Base-by-base conservation (phyloP, 495 filamentous ascomycete genomes). In the Staphylotrichum tortipilum region DNA sequence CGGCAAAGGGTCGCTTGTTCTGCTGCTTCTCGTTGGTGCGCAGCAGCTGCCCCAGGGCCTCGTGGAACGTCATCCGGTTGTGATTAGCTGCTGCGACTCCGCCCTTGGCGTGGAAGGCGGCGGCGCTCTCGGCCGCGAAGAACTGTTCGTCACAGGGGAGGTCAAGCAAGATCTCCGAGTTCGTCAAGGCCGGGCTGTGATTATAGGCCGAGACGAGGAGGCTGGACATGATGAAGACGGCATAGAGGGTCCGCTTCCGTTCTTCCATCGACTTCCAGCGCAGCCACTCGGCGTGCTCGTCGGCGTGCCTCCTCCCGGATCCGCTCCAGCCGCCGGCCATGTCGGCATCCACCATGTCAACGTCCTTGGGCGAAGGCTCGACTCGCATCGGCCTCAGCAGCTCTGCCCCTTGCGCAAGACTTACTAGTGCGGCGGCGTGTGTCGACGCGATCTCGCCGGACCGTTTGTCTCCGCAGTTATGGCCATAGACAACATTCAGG, bases 141-240 rank as follows among this genome's bases (percentile, higher is more conserved):
- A 96, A 77, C 53, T 92, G 85, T 63, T 98, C 92, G 61, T 95
- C 88, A 59, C 90, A 96, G 10, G 92, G 92, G 7, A 98, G 74
- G 61, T 97, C 87, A 28, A 95, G 78, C 35, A 81, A 74, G 52
- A 97, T 90, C 62, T 98, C 92, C 6, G 92, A 96, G 63, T 97
- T 96, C 44, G 90, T 91, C 53, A 98, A 72, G 7, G 86, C 83
- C 7, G 92, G 92, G 1, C 86, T 77, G 62, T 94, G 84, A 61
- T 96, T 95, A 69, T 96, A 95, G 5, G 89, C 88, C 15, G 88
- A 86, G 9, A 95, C 89, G 7, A 95, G 72, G 15, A 97, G 78
- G 63, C 90, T 95, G 4, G 90, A 95, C 14, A 96, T 71, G 50
- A 84, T 82, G 65, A 95, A 96, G 50, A 98, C 83, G 30, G 86